A percentile compares a stretch with the other conserved stretches of the same genome.
Conservation (phyloP, 2,329 filamentous ascomycete genomes). For the Paecilomyces sp. region DNA sequence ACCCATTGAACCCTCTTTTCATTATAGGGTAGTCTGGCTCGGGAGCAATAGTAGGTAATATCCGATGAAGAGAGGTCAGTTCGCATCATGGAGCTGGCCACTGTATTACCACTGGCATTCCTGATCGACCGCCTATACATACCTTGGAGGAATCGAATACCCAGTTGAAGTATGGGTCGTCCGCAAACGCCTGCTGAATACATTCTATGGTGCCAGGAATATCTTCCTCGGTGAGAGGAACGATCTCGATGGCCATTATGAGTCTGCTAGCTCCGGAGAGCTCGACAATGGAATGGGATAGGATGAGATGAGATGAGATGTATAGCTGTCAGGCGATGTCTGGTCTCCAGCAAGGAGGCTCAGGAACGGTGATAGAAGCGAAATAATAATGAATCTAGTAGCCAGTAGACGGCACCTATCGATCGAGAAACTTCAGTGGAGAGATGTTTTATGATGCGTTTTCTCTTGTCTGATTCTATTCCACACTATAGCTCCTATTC, state of each 20-base stretch:
- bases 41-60: neutral
- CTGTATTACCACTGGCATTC: neutral
- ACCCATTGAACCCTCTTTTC: constrained; percentile 1
- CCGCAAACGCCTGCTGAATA: constrained; percentile 59
- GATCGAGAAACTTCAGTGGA: constrained; percentile 7
- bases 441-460: constrained; percentile 1
- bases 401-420: constrained; percentile 5
- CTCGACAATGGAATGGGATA: neutral
- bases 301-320: neutral
- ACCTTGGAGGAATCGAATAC: constrained; percentile 55
- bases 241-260: constrained; percentile 49
- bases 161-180: constrained; percentile 63
- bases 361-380: neutral
- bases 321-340: neutral
- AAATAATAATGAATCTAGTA: neutral
- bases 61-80: neutral
- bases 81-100: neutral
- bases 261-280: neutral
- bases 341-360: neutral
- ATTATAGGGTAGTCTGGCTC: neutral
- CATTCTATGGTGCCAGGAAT: constrained; percentile 59
- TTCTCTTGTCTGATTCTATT: neutral
- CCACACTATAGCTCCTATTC: constrained; percentile 18
- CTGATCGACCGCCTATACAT: constrained; percentile 14
- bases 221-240: constrained; percentile 50